Conservation (phyloP, 106 monocot species). For the Chionographis japonica region DNA sequence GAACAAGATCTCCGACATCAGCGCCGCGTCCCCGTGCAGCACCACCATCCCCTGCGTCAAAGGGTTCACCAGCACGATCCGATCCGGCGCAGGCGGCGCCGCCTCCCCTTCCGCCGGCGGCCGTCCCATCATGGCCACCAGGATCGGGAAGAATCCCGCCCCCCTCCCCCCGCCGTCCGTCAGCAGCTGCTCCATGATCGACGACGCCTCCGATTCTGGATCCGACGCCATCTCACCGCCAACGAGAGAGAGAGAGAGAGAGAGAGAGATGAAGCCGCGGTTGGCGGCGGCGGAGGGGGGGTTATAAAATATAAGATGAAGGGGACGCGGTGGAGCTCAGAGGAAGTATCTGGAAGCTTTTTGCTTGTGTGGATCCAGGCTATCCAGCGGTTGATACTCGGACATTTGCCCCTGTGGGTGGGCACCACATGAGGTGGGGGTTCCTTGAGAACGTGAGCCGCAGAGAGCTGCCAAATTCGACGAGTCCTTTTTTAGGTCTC, state of each 20-base stretch:
- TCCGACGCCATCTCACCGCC: background rate
- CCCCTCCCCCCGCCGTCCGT: background rate
- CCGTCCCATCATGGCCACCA: slow-evolving; percentile 7
- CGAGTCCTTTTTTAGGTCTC: no score
- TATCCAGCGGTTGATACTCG: no score
- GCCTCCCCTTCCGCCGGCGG: background rate
- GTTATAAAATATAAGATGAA: no score
- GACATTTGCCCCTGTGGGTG: no score
- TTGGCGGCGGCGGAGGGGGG: no score
- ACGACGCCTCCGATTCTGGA: background rate
- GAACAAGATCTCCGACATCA: slow-evolving; percentile 20
- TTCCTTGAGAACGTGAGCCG: no score
- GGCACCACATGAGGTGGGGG: no score
- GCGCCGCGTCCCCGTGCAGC: slow-evolving; percentile 13
- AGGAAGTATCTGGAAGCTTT: no score
- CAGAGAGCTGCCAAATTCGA: no score
- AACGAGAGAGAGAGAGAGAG: background rate
- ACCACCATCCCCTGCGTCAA: slow-evolving; percentile 25
- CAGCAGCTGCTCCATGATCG: background rate
- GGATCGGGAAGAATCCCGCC: background rate
- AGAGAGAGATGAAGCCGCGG: no score
- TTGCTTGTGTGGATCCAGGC: no score
- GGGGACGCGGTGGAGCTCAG: no score
- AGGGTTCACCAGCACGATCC: slow-evolving; percentile 43
- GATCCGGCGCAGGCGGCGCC: slow-evolving; percentile 13